These are phyloP conservation scores for Thielaviopsis ethacetica DNA, from an alignment of 2,329 filamentous ascomycete species.

Conservation along the genomic window DNA sequence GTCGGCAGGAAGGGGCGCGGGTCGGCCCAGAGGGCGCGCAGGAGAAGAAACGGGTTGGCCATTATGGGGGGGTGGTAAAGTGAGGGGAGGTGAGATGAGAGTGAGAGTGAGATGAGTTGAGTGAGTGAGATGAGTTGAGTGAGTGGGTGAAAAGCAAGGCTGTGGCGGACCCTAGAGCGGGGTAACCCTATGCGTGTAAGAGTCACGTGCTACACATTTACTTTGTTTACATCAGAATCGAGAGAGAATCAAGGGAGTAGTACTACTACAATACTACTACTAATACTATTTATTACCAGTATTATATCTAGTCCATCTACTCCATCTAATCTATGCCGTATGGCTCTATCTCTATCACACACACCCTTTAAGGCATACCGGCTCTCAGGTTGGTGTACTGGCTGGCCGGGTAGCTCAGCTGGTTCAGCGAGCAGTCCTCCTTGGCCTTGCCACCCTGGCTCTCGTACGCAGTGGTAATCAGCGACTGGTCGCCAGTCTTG, in stretches of 20 bases:
- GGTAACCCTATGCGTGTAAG: not conserved
- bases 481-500: conserved; percentile 36
- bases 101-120: conserved; percentile 19
- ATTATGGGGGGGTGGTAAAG: not conserved
- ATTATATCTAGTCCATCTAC: too few species aligned
- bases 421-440: conserved; percentile 31
- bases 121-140: not conserved
- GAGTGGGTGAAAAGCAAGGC: not conserved
- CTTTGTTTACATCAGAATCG: too few species aligned
- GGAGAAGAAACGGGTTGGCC: conserved; percentile 5
- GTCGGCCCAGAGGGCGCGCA: conserved; percentile 6
- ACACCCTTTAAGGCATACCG: conserved; percentile 16
- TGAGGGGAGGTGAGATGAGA: not conserved
- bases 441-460: conserved; percentile 24
- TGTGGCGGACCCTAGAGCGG: not conserved
- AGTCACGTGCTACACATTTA: not conserved
- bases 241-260: too few species aligned
- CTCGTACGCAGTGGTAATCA: conserved; percentile 35
- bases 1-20: conserved; percentile 7
- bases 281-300: too few species aligned
- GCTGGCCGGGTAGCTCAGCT: conserved; percentile 34
- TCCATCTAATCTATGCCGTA: too few species aligned
- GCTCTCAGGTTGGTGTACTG: conserved; percentile 37
- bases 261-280: too few species aligned
- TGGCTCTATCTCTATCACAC: not conserved